Evolutionary conservation across 345 rosid species (phyloP), one percentile per base, ranked within the genome.

Genomic region (Sonneratia caseolaris): DNA sequence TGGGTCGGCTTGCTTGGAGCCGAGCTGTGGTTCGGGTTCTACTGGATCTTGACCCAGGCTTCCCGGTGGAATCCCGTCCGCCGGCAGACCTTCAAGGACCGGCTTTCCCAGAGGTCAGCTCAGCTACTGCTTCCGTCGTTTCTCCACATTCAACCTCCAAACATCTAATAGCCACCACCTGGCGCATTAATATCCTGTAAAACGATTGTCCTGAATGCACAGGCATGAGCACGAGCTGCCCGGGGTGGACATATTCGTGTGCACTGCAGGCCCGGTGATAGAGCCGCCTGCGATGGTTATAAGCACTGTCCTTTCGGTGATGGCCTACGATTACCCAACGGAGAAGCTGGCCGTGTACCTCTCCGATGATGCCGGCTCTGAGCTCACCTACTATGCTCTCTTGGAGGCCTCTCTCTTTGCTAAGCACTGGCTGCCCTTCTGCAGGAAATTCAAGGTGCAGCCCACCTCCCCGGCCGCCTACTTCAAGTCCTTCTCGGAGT

Each of bases 281-380:
- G 91, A 86, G 80, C 88, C 88, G 15, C 83, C 86, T 5, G 66
- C 72, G 68, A 68, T 87, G 84, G 87, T 83, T 45, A 70, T 85
- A 15, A 85, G 82, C 78, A 87, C 87, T 0, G 79, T 87, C 64
- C 55, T 86, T 37, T 84, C 90, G 0, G 76, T 81, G 16, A 75
- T 86, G 87, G 79, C 88, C 4, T 84, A 81, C 36, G 73, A 81
- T 55, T 83, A 84, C 64, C 84, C 87, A 0, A 9, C 83, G 0
- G 77, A 85, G 57, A 85, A 83, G 75, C 78, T 82, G 8, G 70
- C 76, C 3, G 75, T 87, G 8, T 87, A 85, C 47, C 84, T 87
- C 66, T 87, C 89, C 3, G 89, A 87, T 22, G 91, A 87, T 42
- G 87, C 81, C 27, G 86, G 79, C 9, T 83, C 87, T 0, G 77